A percentile compares a stretch with the other conserved stretches of the same genome.
Conservation (phyloP, 257 asterid species). For the Plantago ovata region DNA sequence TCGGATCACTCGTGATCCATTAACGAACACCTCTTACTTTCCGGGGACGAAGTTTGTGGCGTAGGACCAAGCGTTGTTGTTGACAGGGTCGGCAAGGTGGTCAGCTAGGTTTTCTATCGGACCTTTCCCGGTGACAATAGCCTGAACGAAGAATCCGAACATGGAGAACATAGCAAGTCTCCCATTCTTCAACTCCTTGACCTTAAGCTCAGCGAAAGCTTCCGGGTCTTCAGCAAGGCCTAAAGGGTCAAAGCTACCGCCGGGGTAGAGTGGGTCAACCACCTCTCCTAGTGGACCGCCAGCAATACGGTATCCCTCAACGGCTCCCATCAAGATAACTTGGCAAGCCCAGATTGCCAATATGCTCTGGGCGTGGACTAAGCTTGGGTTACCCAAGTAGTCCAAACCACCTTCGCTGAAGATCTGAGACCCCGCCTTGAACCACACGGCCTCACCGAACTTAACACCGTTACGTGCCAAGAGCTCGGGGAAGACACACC, state of each 20-base stretch:
- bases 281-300: constrained; percentile 52
- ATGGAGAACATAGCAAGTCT: constrained; percentile 24
- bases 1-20: no score
- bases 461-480: constrained; percentile 39
- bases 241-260: no score
- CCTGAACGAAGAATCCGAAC: constrained; percentile 25
- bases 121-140: constrained; percentile 31
- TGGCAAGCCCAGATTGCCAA: constrained; percentile 55
- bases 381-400: constrained; percentile 56
- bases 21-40: no score
- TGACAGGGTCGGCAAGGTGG: constrained; percentile 30
- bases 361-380: constrained; percentile 59
- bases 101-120: constrained; percentile 35
- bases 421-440: constrained; percentile 53
- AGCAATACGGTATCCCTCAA: constrained; percentile 56
- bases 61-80: constrained; percentile 34
- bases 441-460: constrained; percentile 53
- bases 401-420: constrained; percentile 51
- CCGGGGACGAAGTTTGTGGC: no score
- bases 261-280: constrained; percentile 35
- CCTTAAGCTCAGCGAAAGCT: no score
- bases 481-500: constrained; percentile 45
- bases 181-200: no score
- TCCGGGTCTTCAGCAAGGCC: no score
- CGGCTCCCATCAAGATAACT: constrained; percentile 50